Percentiles rank a stretch among this genome's conserved stretches.
Evolutionary conservation across 495 filamentous ascomycete genomes (phyloP).

Genomic region (Hypomontagnella monticulosa): DNA sequence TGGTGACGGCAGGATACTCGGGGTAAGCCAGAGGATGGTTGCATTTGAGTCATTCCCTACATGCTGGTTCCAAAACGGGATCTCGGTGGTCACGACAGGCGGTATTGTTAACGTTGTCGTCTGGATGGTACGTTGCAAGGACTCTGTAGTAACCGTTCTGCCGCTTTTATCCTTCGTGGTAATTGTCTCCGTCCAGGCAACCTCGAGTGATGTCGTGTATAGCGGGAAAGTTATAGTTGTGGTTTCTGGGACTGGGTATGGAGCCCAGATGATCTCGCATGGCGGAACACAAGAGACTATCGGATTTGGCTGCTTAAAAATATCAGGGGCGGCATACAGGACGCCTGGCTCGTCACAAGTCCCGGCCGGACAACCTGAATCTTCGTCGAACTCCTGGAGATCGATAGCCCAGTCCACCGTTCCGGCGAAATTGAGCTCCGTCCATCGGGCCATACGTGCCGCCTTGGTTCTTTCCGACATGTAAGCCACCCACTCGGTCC

Average conservation of each 20-base stretch:
- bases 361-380: neutral
- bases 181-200: constrained; percentile 1
- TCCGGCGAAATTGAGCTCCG: constrained; percentile 46
- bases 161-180: neutral
- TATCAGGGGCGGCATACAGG: constrained; percentile 31
- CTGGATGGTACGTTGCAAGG: neutral
- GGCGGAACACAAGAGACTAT: constrained; percentile 31
- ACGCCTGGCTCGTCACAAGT: neutral
- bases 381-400: constrained; percentile 21
- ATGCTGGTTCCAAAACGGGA: neutral
- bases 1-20: constrained; percentile 1
- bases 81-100: neutral
- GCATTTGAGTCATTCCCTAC: neutral
- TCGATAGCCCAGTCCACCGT: constrained; percentile 53
- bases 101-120: constrained; percentile 11
- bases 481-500: constrained; percentile 3
- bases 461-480: constrained; percentile 20
- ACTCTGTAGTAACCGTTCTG: neutral
- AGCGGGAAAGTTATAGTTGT: constrained; percentile 37
- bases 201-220: constrained; percentile 1
- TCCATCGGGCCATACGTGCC: constrained; percentile 46
- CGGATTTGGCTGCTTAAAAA: constrained; percentile 21
- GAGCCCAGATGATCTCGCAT: constrained; percentile 38
- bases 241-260: constrained; percentile 11
- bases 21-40: neutral